A percentile compares a stretch with the other conserved stretches of the same genome.
Evolutionary conservation across 768 basidiomycete genomes (phyloP).

Genomic region (Cubamyces lactineus): DNA sequence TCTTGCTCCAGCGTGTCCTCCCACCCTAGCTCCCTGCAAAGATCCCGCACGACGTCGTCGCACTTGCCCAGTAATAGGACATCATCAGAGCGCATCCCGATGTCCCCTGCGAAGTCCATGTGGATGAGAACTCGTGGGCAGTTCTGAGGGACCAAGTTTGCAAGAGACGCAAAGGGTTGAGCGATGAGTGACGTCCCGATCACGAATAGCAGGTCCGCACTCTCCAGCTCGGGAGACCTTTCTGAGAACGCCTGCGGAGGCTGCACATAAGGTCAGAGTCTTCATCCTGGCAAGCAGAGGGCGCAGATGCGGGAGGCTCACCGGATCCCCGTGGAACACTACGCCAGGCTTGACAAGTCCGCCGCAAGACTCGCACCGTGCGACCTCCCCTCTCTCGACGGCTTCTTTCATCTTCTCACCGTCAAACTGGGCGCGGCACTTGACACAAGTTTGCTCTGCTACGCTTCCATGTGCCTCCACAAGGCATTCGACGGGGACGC

Average conservation of each 20-base stretch:
- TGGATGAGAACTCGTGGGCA: conserved; percentile 92
- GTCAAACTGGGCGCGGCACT: conserved; percentile 63
- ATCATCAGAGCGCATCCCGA: conserved; percentile 57
- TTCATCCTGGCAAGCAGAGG: background rate
- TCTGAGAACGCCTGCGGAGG: conserved; percentile 72
- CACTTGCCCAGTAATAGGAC: conserved; percentile 70
- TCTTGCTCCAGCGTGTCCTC: conserved; percentile 35
- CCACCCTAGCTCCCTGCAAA: conserved; percentile 78
- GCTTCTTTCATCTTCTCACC: conserved; percentile 67
- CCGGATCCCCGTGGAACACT: conserved; percentile 84
- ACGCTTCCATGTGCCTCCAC: conserved; percentile 98
- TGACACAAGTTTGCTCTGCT: conserved; percentile 80
- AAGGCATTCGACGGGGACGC: conserved; percentile 71
- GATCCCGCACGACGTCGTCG: conserved; percentile 63
- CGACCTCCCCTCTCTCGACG: conserved; percentile 62
- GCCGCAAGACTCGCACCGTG: conserved; percentile 66
- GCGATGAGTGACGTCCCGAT: conserved; percentile 91
- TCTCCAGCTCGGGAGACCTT: conserved; percentile 52
- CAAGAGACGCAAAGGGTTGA: conserved; percentile 84
- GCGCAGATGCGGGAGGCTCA: conserved; percentile 37
- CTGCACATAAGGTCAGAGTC: conserved; percentile 40
- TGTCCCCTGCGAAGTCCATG: conserved; percentile 76
- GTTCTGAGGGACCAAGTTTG: conserved; percentile 46
- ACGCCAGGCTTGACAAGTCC: conserved; percentile 90
- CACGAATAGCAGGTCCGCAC: conserved; percentile 87